Conservation (phyloP, 2,329 filamentous ascomycete species). For the Nemania diffusa region DNA sequence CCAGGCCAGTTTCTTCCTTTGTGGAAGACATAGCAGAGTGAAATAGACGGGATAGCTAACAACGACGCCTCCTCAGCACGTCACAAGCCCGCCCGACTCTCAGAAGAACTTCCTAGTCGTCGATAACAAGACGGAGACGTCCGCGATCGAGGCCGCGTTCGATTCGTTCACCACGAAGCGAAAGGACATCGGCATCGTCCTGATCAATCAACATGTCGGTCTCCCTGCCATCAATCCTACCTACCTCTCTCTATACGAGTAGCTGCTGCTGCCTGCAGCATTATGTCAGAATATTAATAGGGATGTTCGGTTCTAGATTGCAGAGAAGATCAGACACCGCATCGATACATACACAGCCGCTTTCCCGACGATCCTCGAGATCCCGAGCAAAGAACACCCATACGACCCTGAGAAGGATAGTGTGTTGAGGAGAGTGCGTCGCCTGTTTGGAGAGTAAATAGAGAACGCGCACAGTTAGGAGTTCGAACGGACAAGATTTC, state of each 20-base stretch:
- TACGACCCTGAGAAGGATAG: slow-evolving; percentile 99
- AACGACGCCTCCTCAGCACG: slow-evolving; percentile 70
- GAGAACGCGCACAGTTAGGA: too few relatives aligned
- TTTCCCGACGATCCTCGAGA: slow-evolving; percentile 96
- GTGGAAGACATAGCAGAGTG: background rate
- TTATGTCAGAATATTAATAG: slow-evolving; percentile 2
- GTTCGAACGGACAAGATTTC: background rate
- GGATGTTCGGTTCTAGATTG: slow-evolving; percentile 69
- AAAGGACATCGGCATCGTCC: slow-evolving; percentile 95
- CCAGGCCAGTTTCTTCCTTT: background rate
- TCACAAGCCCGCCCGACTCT: slow-evolving; percentile 85
- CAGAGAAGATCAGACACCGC: slow-evolving; percentile 89
- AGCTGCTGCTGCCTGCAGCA: background rate
- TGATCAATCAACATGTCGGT: slow-evolving; percentile 97
- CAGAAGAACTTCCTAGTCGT: slow-evolving; percentile 99
- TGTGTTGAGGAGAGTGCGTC: slow-evolving; percentile 84
- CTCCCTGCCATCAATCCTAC: background rate
- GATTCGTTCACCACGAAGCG: slow-evolving; percentile 86
- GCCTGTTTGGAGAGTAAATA: slow-evolving; percentile 73
- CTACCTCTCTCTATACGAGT: background rate
- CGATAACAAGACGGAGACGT: slow-evolving; percentile 89
- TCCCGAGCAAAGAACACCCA: slow-evolving; percentile 98
- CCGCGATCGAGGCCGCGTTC: slow-evolving; percentile 89
- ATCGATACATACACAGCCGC: slow-evolving; percentile 93
- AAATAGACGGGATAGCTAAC: slow-evolving; percentile 5